Conservation (phyloP, 331 rosid species). For the Spiraea crenata region DNA sequence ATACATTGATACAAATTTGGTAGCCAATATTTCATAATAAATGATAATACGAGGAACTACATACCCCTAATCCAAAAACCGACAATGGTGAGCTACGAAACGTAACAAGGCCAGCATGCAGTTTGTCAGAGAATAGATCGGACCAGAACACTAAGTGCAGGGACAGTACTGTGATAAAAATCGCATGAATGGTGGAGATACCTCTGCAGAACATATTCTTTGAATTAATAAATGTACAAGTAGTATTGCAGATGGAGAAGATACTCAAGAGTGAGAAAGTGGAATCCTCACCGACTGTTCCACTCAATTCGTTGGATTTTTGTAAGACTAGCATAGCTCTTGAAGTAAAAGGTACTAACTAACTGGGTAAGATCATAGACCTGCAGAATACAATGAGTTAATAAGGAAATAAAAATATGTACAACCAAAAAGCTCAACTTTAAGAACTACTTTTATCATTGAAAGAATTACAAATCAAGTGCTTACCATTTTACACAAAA, state of each 20-base stretch:
- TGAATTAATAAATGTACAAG: slow-evolving; percentile 22
- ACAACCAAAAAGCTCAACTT: background rate
- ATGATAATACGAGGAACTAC: background rate
- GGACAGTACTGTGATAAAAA: slow-evolving; percentile 50
- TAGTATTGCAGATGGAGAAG: background rate
- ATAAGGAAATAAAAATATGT: background rate
- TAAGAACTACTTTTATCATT: background rate
- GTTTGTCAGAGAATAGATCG: slow-evolving; percentile 61
- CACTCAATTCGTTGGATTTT: slow-evolving; percentile 60
- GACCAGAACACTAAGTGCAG: slow-evolving; percentile 61
- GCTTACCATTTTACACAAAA: slow-evolving; percentile 56
- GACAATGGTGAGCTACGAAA: slow-evolving; percentile 53
- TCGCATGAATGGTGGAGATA: slow-evolving; percentile 57
- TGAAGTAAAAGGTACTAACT: slow-evolving; percentile 45
- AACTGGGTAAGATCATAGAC: slow-evolving; percentile 53
- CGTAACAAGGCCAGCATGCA: slow-evolving; percentile 41
- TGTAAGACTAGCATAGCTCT: slow-evolving; percentile 51
- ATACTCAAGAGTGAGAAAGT: background rate
- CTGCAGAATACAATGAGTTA: slow-evolving; percentile 24
- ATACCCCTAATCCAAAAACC: slow-evolving; percentile 56
- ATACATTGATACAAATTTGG: background rate
- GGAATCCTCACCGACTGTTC: slow-evolving; percentile 50
- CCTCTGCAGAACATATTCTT: slow-evolving; percentile 41
- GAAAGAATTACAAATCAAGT: background rate
- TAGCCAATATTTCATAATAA: background rate